These are phyloP conservation scores for Tuctoria greenei DNA, from an alignment of 176 grass and related monocot species.

Conservation along the genomic window DNA sequence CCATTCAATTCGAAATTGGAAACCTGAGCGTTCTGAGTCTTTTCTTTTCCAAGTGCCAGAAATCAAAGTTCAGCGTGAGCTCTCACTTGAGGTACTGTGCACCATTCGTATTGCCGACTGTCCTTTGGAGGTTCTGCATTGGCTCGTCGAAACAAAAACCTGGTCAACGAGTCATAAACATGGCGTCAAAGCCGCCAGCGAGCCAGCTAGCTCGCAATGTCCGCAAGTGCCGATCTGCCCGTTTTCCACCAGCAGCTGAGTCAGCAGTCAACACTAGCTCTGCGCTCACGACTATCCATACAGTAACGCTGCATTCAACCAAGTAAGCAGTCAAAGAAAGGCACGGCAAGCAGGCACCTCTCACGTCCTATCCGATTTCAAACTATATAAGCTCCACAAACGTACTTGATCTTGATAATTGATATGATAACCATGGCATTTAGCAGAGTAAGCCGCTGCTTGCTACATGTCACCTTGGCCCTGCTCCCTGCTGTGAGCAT, in stretches of 20 bases:
- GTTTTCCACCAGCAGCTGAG: conserved; percentile 28
- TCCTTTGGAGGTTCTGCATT: neutral
- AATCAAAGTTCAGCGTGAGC: too few relatives aligned
- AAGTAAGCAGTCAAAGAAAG: conserved; percentile 38
- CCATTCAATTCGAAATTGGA: too few relatives aligned
- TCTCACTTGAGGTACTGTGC: too few relatives aligned
- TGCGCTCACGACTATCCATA: neutral
- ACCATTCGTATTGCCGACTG: too few relatives aligned
- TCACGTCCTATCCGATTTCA: neutral
- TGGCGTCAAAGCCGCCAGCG: neutral
- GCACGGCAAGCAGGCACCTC: neutral
- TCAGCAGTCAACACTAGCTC: conserved; percentile 22
- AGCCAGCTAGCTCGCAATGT: conserved; percentile 32
- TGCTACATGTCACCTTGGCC: conserved; percentile 36
- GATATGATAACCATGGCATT: conserved; percentile 41
- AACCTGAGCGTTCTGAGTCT: too few relatives aligned
- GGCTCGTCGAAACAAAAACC: neutral
- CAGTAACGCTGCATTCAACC: conserved; percentile 7
- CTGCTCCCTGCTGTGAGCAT: conserved; percentile 39
- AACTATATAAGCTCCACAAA: conserved; percentile 19
- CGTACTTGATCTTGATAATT: neutral
- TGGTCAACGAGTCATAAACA: conserved; percentile 25
- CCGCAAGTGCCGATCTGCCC: neutral
- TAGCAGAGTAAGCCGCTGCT: neutral
- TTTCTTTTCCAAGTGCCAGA: too few relatives aligned